phyloP scores from a whole-genome alignment of 495 filamentous ascomycete genomes.

The Xylaria sp. region DNA sequence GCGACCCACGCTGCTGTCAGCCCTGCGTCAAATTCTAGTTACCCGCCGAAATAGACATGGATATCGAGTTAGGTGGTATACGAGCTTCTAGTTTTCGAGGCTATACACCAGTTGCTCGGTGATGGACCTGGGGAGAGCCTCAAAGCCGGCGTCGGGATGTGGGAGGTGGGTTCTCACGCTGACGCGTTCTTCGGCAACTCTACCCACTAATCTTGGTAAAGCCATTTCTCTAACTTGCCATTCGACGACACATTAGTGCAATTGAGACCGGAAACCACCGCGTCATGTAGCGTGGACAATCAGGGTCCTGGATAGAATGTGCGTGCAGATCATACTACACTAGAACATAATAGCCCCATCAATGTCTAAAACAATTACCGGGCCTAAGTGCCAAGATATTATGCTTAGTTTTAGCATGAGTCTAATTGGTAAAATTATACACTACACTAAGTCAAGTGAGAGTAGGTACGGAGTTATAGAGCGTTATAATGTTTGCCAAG shows the following conservation, averaged over 20 bases:
- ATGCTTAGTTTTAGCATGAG: constrained; percentile 6
- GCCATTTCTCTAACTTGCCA: constrained; percentile 2
- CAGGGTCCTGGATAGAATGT: not conserved
- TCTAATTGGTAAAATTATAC: constrained; percentile 6
- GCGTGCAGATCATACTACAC: not conserved
- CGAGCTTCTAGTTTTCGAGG: constrained; percentile 1
- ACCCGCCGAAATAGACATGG: not conserved
- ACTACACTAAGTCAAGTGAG: not conserved
- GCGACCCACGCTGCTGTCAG: not conserved
- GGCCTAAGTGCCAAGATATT: not conserved
- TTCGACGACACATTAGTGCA: not conserved
- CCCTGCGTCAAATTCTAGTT: not conserved
- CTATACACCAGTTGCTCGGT: not conserved
- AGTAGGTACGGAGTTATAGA: not conserved
- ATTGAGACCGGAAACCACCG: constrained; percentile 3
- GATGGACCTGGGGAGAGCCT: not conserved
- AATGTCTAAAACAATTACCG: constrained; percentile 2
- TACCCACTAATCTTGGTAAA: constrained; percentile 7
- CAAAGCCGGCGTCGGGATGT: constrained; percentile 18
- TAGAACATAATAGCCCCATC: not conserved
- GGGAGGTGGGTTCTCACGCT: constrained; percentile 12
- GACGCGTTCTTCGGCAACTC: constrained; percentile 13
- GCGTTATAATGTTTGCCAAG: not conserved
- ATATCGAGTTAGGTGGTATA: too few species aligned
- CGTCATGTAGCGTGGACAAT: not conserved